Conservation (phyloP, 2,329 filamentous ascomycete species). For the Clonostachys solani region DNA sequence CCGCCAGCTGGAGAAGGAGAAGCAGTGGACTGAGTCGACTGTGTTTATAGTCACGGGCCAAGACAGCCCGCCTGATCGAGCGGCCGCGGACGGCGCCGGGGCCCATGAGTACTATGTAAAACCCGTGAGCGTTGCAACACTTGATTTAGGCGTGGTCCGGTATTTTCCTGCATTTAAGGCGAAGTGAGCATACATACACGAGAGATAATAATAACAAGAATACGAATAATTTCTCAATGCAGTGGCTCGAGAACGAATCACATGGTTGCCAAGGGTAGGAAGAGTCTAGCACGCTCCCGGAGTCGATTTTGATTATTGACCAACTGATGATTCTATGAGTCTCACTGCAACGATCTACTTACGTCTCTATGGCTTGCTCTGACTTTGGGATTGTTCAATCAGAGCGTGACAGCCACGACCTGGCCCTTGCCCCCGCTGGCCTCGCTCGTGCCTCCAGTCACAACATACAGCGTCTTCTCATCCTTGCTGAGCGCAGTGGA, state of each 20-base stretch:
- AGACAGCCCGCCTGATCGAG: neutral
- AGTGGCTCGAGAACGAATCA: too few relatives aligned
- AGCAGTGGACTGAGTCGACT: neutral
- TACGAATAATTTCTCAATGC: too few relatives aligned
- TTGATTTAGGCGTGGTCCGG: neutral
- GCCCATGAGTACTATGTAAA: neutral
- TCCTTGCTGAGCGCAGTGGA: conserved; percentile 6
- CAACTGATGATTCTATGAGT: too few relatives aligned
- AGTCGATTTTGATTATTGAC: too few relatives aligned
- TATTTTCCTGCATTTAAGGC: neutral
- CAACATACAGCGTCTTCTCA: conserved; percentile 8
- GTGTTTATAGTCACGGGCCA: neutral
- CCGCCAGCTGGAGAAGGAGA: neutral
- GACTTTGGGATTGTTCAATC: too few relatives aligned
- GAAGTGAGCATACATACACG: too few relatives aligned
- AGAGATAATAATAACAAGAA: too few relatives aligned
- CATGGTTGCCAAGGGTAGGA: too few relatives aligned
- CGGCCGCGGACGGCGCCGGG: neutral
- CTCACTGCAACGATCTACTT: too few relatives aligned
- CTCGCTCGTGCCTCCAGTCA: conserved; percentile 3
- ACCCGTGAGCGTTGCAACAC: neutral
- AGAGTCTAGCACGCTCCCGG: too few relatives aligned
- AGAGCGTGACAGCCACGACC: too few relatives aligned
- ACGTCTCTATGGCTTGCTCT: too few relatives aligned
- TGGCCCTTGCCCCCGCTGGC: neutral